Evolutionary conservation across 768 basidiomycete genomes (phyloP).

Genomic region (Naematelia aurantialba): DNA sequence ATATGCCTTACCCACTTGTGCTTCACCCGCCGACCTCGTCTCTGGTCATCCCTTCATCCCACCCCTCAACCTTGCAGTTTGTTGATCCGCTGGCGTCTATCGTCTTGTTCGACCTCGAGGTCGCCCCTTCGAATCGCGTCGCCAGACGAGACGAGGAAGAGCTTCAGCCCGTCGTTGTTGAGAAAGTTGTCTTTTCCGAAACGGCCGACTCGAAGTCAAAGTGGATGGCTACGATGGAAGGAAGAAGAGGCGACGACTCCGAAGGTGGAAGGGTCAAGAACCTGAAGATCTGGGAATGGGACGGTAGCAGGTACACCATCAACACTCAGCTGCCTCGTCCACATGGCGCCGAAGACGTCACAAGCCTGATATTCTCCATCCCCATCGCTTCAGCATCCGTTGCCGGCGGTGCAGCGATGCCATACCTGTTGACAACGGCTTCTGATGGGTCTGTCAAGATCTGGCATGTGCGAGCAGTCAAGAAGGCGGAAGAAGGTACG

Average conservation of each 20-base stretch:
- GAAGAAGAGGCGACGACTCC: conserved; percentile 66
- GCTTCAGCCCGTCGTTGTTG: conserved; percentile 71
- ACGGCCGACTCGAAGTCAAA: conserved; percentile 54
- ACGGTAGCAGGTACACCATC: conserved; percentile 58
- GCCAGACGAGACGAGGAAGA: conserved; percentile 73
- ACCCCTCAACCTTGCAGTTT: conserved; percentile 90
- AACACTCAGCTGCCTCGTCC: conserved; percentile 87
- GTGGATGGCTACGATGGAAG: conserved; percentile 92
- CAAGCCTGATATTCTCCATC: conserved; percentile 68
- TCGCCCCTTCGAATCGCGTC: conserved; percentile 87
- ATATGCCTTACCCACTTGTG: conserved; percentile 62
- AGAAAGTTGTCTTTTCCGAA: conserved; percentile 62
- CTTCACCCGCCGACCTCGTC: conserved; percentile 70
- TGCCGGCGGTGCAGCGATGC: conserved; percentile 28
- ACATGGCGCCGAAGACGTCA: conserved; percentile 66
- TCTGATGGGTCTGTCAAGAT: conserved; percentile 69
- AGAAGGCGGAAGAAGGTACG: conserved; percentile 59
- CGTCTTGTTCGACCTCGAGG: conserved; percentile 79
- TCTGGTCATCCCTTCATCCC: conserved; percentile 84
- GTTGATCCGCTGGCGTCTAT: conserved; percentile 71
- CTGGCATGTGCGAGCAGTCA: conserved; percentile 65
- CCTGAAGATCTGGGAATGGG: conserved; percentile 90
- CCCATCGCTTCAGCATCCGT: conserved; percentile 11
- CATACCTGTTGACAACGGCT: conserved; percentile 63
- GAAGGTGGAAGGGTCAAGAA: conserved; percentile 58